Evolutionary conservation across 2,329 filamentous ascomycete genomes (phyloP), one percentile per base, ranked within the genome.

Genomic region (Fusarium nematophilum): DNA sequence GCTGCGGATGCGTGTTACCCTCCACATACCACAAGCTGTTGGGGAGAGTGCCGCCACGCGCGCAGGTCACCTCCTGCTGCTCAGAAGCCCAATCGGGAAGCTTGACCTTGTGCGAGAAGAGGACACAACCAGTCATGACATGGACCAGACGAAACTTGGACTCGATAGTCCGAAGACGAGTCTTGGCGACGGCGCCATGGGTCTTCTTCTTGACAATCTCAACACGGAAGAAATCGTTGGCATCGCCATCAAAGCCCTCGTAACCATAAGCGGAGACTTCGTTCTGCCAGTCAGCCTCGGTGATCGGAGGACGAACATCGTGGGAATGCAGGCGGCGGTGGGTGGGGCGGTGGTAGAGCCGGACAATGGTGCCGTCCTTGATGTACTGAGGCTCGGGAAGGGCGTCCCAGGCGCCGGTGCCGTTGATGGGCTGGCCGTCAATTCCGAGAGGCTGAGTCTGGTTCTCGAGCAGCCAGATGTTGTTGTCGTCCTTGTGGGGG

Each of bases 21-120:
- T 99, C 95, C 60, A 99, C 82, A 71, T 97, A 98, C 95, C 95
- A 99, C 66, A 99, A 79, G 70, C 93, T 97, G 84, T 99, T 99
- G 50, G 95, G 95, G 30, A 97, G 81, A 59, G 93, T 97, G 67
- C 93, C 95, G 40, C 91, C 90, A 67, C 89, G 90, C 7, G 95
- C 95, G 73, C 95, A 99, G 15, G 94, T 98, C n/a, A 99, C 95
- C 77, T 99, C 95, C 76, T 99, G 95, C 76, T 99, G 95, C 76
- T 98, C 95, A 46, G 90, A 99, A 39, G 91, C 95, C 95, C 95
- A 99, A 3, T 96, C 93, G 3, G 95, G 95, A 54, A 99, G 88
- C 81, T 99, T 99, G 74, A 98, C 93, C 81, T 97, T 98, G 84
- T 99, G 95, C 1, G 94, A 98, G 82, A 99, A 99, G 18, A 99